Conservation (phyloP, 176 grass and related monocot genomes). For the Phragmites australis region DNA sequence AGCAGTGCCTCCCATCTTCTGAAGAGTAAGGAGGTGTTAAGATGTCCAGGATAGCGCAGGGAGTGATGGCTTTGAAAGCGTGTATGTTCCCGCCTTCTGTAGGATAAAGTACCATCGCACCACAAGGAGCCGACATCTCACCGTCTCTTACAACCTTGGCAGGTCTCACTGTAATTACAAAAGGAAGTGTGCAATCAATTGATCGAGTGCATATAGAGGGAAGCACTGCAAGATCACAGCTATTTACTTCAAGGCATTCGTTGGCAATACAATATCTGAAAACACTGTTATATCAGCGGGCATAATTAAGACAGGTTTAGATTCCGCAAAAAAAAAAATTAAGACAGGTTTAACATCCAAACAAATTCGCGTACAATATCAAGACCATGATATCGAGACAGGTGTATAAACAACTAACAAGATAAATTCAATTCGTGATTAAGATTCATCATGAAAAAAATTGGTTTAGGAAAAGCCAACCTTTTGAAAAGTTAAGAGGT, state of each 20-base stretch:
- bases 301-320: not conserved
- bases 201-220: not conserved
- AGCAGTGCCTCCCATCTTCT: slow-evolving; percentile 61
- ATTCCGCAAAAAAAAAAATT: too few species aligned
- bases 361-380: not conserved
- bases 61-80: slow-evolving; percentile 62
- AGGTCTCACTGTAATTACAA: slow-evolving; percentile 38
- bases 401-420: not conserved
- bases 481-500: slow-evolving; percentile 38
- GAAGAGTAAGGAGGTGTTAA: slow-evolving; percentile 70
- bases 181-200: slow-evolving; percentile 21
- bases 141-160: slow-evolving; percentile 58
- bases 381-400: not conserved
- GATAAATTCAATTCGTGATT: not conserved
- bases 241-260: not conserved
- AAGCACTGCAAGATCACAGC: not conserved
- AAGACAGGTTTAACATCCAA: not conserved
- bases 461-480: slow-evolving; percentile 5
- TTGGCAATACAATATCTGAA: not conserved
- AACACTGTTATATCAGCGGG: not conserved
- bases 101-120: slow-evolving; percentile 48
- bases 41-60: slow-evolving; percentile 65
- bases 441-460: not conserved
- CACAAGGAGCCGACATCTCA: slow-evolving; percentile 52
- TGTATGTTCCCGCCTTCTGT: slow-evolving; percentile 53